Base-by-base conservation (phyloP, 2,329 filamentous ascomycete genomes). In the Hymenoscyphus fraxineus region DNA sequence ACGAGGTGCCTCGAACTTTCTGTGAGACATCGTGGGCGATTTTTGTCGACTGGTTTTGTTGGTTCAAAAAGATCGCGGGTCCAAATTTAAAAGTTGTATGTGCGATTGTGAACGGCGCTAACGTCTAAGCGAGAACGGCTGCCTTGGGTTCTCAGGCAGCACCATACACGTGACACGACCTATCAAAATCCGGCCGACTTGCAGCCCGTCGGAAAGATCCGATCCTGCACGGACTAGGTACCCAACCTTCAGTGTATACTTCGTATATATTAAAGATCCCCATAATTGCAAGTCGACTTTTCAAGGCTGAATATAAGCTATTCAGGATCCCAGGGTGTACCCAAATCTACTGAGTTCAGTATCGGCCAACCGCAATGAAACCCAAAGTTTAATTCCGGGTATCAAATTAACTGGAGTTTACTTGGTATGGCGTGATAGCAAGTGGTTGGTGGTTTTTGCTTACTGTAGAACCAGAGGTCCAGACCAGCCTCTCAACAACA, bases 1-100 rank as follows among this genome's bases (percentile, higher is more conserved):
- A 81, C 94, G 91, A 79, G 93, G 93, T 80, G 93, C 93, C 64
- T 76, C 75, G 65, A 75, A 76, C 64, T 75, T 73, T 62, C 71
- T 59, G 65, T 72, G 71, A 64, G 65, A 68, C 72, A 74, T 74
- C 35, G 68, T 39, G 58, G 47, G 47, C 47, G 47, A 54, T 54
- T 54, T 35, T 54, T 54, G 47, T 54, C 47, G 47, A 54, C 47
- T 54, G 19, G 13, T 54, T 22, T 54, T 54, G 47, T 54, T 54
- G 47, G 13, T 54, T 54, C 47, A 9, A 54, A 54, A 47, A 54
- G 13, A 22, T 54, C 47, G 47, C 47, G 19, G 44, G 44, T 27
- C 47, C 10, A 54, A 54, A 54, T 27, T 27, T 54, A 27, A 27
- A 54, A 54, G 47, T 54, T 54, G 47, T 54, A 54, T 54, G 47